phyloP scores from a whole-genome alignment of 371 early-diverging fungal genomes.

The Actinomortierella wolfii region DNA sequence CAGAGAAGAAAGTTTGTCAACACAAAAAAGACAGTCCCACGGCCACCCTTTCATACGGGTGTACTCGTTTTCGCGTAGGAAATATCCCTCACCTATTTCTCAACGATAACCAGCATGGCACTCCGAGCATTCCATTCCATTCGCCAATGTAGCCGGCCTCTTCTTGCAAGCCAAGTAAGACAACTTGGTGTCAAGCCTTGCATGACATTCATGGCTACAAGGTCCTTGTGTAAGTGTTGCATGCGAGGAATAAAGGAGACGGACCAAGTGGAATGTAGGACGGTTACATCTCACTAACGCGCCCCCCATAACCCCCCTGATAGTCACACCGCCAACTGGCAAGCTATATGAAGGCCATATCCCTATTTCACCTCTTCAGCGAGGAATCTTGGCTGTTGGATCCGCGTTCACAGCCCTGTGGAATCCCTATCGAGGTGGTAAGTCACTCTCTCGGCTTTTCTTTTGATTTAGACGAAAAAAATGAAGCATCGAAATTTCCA shows the following conservation, averaged over 20 bases:
- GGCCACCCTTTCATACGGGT: too few relatives aligned
- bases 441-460: background rate
- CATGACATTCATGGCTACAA: too few relatives aligned
- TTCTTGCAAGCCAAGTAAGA: background rate
- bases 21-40: too few relatives aligned
- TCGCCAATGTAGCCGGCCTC: background rate
- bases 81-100: conserved; percentile 6
- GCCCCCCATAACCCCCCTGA: background rate
- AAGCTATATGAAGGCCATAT: conserved; percentile 60
- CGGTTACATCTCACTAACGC: too few relatives aligned
- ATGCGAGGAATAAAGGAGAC: too few relatives aligned
- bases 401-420: conserved; percentile 79
- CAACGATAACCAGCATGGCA: background rate
- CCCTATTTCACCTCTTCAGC: conserved; percentile 60
- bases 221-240: too few relatives aligned
- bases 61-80: too few relatives aligned
- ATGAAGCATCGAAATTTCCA: too few relatives aligned
- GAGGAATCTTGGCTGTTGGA: conserved; percentile 67
- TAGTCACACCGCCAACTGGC: conserved; percentile 34
- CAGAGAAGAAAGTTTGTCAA: too few relatives aligned
- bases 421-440: conserved; percentile 84
- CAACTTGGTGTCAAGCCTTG: too few relatives aligned
- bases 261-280: too few relatives aligned
- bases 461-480: too few relatives aligned
- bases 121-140: background rate